These are phyloP conservation scores for Tetradesmus obliquus DNA, from an alignment of 139 green algal genomes.

Conservation along the genomic window DNA sequence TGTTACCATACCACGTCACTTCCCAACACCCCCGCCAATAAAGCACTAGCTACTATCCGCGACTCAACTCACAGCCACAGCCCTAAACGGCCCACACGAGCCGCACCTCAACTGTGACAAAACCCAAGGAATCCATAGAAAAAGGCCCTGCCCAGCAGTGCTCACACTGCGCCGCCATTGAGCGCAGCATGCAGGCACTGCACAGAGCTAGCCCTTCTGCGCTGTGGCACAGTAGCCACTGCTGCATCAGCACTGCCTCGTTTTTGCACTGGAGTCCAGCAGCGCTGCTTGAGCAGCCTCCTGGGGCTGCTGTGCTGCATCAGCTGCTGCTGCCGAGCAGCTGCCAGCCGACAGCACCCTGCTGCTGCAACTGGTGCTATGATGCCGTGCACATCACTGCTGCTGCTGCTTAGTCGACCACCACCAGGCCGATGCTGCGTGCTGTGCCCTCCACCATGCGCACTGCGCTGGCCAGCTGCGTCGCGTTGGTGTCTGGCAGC, in stretches of 20 bases:
- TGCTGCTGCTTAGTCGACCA: conserved; percentile 61
- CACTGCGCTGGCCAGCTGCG: conserved; percentile 89
- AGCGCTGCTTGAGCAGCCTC: background rate
- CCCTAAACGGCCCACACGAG: no score
- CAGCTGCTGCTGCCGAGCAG: background rate
- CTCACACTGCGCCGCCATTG: no score
- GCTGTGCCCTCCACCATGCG: conserved; percentile 95
- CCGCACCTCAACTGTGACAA: no score
- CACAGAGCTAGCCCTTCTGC: background rate
- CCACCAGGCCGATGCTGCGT: conserved; percentile 96
- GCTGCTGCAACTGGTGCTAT: background rate
- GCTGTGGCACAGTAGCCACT: background rate
- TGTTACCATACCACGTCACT: no score
- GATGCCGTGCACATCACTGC: background rate
- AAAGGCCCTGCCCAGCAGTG: no score
- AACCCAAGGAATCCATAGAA: no score
- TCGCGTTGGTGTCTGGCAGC: conserved; percentile 97
- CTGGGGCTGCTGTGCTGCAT: background rate
- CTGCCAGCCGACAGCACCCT: background rate
- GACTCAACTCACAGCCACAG: no score
- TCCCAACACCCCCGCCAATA: no score
- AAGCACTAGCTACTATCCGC: no score
- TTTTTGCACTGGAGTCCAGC: background rate
- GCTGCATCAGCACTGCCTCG: no score
- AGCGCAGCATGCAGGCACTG: background rate